A percentile compares a stretch with the other conserved stretches of the same genome.
Conservation (phyloP, 345 rosid genomes). For the Lepidium sativum region DNA sequence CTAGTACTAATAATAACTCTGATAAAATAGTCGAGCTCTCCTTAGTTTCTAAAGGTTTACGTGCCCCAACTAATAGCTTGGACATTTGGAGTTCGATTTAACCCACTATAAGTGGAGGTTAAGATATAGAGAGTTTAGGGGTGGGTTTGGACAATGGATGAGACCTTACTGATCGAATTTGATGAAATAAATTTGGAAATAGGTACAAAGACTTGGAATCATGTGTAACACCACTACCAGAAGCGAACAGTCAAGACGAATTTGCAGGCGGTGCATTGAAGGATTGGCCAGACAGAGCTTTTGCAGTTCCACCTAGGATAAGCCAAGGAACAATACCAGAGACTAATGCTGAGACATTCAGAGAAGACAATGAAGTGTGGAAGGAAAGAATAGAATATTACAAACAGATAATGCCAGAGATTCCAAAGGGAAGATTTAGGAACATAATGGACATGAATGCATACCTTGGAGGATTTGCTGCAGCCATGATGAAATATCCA, state of each 20-base stretch:
- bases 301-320: conserved; percentile 78
- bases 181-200: background rate
- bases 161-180: background rate
- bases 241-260: conserved; percentile 57
- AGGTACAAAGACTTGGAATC: conserved; percentile 81
- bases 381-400: conserved; percentile 57
- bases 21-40: too few relatives aligned
- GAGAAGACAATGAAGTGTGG: conserved; percentile 69
- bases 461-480: conserved; percentile 84
- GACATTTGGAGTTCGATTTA: too few relatives aligned
- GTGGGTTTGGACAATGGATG: too few relatives aligned
- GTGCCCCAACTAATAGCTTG: too few relatives aligned
- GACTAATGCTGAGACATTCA: conserved; percentile 46
- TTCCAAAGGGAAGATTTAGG: conserved; percentile 59
- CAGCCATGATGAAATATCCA: conserved; percentile 56
- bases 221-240: conserved; percentile 82
- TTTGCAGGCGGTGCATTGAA: conserved; percentile 75
- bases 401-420: conserved; percentile 41
- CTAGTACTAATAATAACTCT: too few relatives aligned
- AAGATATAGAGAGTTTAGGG: too few relatives aligned
- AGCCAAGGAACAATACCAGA: conserved; percentile 57
- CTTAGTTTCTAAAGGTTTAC: too few relatives aligned
- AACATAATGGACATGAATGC: conserved; percentile 99
- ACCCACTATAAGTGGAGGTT: too few relatives aligned
- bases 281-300: conserved; percentile 86